These are phyloP conservation scores for Penicillium vulpinum DNA, from an alignment of 2,329 filamentous ascomycete genomes.

Conservation along the genomic window DNA sequence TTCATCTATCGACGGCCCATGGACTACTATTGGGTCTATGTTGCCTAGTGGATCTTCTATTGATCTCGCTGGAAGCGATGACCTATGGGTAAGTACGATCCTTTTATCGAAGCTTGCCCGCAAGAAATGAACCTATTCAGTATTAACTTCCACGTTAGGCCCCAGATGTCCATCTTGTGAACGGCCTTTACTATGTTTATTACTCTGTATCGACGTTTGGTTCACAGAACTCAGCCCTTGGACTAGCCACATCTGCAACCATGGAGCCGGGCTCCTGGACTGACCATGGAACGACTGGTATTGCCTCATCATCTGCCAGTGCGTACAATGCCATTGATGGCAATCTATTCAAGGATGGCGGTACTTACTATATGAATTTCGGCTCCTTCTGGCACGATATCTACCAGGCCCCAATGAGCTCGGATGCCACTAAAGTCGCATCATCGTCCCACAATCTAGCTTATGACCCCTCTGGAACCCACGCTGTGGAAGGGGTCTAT, in stretches of 20 bases:
- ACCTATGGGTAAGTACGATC: conserved; percentile 50
- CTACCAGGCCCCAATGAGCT: conserved; percentile 57
- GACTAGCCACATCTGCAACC: conserved; percentile 53
- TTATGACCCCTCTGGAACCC: conserved; percentile 53
- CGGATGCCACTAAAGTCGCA: conserved; percentile 31
- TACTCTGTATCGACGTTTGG: conserved; percentile 66
- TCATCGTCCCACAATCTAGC: conserved; percentile 51
- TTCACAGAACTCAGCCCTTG: conserved; percentile 62
- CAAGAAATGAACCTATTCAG: not conserved
- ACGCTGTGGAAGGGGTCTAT: conserved; percentile 59
- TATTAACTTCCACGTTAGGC: conserved; percentile 47
- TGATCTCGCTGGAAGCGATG: conserved; percentile 46
- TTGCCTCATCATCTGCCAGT: conserved; percentile 42
- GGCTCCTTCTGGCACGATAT: conserved; percentile 69
- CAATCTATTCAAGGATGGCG: conserved; percentile 50
- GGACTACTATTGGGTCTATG: conserved; percentile 50
- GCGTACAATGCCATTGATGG: conserved; percentile 63
- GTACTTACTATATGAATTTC: conserved; percentile 57
- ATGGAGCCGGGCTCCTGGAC: conserved; percentile 41
- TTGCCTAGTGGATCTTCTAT: conserved; percentile 50
- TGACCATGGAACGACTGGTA: conserved; percentile 34
- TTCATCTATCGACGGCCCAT: conserved; percentile 51
- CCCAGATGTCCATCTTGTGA: conserved; percentile 62
- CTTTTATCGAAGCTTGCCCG: not conserved
- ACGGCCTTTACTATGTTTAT: conserved; percentile 63